Conservation (phyloP, 176 grass and related monocot species). For the Juncus effusus region DNA sequence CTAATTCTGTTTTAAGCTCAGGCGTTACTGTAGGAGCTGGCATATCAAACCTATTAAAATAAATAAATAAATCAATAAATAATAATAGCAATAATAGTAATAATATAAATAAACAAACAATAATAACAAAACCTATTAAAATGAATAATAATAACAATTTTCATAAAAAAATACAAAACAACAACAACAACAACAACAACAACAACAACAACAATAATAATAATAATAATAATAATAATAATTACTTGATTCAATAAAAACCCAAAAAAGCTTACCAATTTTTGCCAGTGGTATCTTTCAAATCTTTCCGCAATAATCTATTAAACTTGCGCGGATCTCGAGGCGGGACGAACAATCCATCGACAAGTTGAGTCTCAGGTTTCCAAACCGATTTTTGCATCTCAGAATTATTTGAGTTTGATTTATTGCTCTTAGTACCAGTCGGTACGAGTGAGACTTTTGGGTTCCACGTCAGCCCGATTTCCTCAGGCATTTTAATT, state of each 20-base stretch:
- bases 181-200: not conserved
- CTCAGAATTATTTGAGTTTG: not conserved
- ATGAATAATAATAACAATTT: too few relatives aligned
- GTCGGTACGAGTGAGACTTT: constrained; percentile 47
- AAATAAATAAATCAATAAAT: not conserved
- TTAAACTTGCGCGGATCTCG: constrained; percentile 59
- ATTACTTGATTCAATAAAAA: too few relatives aligned
- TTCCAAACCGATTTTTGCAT: constrained; percentile 43
- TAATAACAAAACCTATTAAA: not conserved
- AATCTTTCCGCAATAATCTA: constrained; percentile 62
- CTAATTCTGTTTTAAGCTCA: constrained; percentile 83
- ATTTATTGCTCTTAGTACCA: constrained; percentile 30
- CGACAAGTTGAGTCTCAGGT: constrained; percentile 48
- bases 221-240: too few relatives aligned
- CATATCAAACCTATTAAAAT: constrained; percentile 81
- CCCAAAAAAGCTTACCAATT: constrained; percentile 47
- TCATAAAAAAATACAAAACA: not conserved
- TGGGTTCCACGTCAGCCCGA: constrained; percentile 72
- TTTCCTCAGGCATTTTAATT: constrained; percentile 34
- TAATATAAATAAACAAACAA: constrained; percentile 3
- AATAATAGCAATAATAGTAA: not conserved
- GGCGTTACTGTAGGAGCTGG: constrained; percentile 76
- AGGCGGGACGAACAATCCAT: constrained; percentile 76
- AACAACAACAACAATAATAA: not conserved
- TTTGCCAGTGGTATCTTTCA: constrained; percentile 73